phyloP scores from a whole-genome alignment of 2,329 filamentous ascomycete species.

The Xylariaceae sp. region DNA sequence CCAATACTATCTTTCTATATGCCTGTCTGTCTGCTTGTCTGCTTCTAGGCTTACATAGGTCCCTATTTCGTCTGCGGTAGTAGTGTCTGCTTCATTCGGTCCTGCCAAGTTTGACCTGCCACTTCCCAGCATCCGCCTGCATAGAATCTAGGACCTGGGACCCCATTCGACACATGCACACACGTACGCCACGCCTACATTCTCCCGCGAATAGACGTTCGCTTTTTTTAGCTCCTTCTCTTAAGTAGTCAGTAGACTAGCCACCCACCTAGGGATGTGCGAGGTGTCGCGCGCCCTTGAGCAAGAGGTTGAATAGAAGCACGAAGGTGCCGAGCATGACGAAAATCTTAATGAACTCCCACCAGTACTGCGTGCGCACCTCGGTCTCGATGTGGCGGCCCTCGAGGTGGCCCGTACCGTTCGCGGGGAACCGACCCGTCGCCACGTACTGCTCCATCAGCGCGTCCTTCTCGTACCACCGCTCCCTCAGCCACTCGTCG shows the following conservation, averaged over 20 bases:
- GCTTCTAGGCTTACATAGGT: too few relatives aligned
- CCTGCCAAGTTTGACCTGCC: too few relatives aligned
- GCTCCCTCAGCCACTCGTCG: constrained; percentile 79
- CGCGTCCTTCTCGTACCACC: constrained; percentile 92
- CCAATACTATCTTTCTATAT: background rate
- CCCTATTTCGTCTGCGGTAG: too few relatives aligned
- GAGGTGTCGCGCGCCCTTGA: constrained; percentile 26
- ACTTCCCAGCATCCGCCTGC: too few relatives aligned
- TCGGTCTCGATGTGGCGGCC: constrained; percentile 61
- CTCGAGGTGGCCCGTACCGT: constrained; percentile 49
- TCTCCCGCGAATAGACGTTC: background rate
- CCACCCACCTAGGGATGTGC: constrained; percentile 4
- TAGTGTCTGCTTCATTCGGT: too few relatives aligned
- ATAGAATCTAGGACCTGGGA: too few relatives aligned
- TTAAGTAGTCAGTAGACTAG: too few relatives aligned
- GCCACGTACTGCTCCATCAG: constrained; percentile 81
- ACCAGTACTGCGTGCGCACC: constrained; percentile 56
- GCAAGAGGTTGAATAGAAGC: constrained; percentile 44
- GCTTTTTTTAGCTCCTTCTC: background rate
- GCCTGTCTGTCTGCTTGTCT: too few relatives aligned
- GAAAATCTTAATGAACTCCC: constrained; percentile 60
- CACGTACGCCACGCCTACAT: background rate
- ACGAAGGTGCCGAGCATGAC: constrained; percentile 50
- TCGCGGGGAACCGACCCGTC: constrained; percentile 79
- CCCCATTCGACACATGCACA: background rate